Percentiles rank a stretch among this genome's conserved stretches.
Conservation (phyloP, 1,139 yeast genomes). For the Lodderomyces beijingensis region DNA sequence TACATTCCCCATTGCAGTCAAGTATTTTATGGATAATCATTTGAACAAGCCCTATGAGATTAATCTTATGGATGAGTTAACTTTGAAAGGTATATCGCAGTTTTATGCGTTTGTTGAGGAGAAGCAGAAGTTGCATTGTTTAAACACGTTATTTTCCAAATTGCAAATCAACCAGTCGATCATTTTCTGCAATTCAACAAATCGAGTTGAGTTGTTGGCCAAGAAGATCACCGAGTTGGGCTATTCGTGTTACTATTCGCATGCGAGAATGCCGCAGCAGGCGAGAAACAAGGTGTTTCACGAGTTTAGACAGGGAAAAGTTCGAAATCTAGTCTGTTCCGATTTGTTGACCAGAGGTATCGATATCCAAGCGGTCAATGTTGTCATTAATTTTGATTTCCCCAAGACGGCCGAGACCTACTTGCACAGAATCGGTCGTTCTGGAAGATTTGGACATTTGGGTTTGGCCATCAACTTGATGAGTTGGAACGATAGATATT, state of each 20-base stretch:
- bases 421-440: conserved; percentile 97
- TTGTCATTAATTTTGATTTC: conserved; percentile 95
- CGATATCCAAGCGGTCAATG: conserved; percentile 98
- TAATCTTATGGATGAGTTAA: conserved; percentile 95
- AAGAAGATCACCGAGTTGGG: conserved; percentile 95
- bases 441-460: conserved; percentile 97
- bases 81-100: conserved; percentile 93
- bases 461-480: conserved; percentile 96
- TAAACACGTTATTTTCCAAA: conserved; percentile 90
- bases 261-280: conserved; percentile 96
- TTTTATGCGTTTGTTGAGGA: conserved; percentile 98
- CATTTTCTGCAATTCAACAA: conserved; percentile 94
- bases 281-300: conserved; percentile 98
- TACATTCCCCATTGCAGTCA: conserved; percentile 92
- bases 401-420: conserved; percentile 98
- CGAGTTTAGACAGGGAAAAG: conserved; percentile 97
- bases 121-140: conserved; percentile 90
- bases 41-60: conserved; percentile 91
- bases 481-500: conserved; percentile 95
- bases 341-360: conserved; percentile 97
- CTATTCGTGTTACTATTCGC: conserved; percentile 94
- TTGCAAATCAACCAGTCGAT: conserved; percentile 94
- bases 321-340: conserved; percentile 94
- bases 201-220: conserved; percentile 91
- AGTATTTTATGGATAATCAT: conserved; percentile 88